phyloP scores from a whole-genome alignment of 2,329 filamentous ascomycete species.

The Pseudocercospora fijiensis region DNA sequence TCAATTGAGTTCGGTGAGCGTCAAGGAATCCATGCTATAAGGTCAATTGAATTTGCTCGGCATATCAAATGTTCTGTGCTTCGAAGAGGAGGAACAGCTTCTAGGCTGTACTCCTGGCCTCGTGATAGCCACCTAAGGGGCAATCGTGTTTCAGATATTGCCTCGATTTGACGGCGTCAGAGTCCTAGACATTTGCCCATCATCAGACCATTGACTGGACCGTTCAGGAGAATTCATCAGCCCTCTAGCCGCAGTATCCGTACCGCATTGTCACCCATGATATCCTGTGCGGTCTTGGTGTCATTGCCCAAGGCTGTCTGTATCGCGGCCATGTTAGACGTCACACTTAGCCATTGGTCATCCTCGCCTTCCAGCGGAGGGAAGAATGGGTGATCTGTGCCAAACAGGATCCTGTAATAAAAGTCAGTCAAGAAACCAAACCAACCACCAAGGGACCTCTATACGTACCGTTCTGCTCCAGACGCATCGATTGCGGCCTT shows the following conservation, averaged over 20 bases:
- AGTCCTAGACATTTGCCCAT: neutral
- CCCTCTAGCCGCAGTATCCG: conserved; percentile 46
- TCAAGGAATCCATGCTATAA: neutral
- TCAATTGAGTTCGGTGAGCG: neutral
- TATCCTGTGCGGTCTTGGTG: conserved; percentile 49
- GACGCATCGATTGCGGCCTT: conserved; percentile 67
- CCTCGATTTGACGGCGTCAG: neutral
- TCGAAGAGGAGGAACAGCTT: conserved; percentile 1
- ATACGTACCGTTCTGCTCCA: conserved; percentile 62
- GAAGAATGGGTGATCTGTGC: conserved; percentile 82
- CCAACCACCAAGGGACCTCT: neutral
- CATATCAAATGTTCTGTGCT: conserved; percentile 5
- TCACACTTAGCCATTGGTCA: conserved; percentile 69
- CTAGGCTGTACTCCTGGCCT: neutral
- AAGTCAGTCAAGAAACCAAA: neutral
- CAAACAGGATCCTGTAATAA: conserved; percentile 34
- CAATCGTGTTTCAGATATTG: neutral
- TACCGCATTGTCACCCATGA: conserved; percentile 62
- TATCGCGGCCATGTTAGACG: conserved; percentile 58
- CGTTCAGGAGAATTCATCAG: neutral
- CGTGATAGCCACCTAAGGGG: neutral
- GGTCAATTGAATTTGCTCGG: neutral
- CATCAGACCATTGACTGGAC: neutral
- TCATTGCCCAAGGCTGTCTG: conserved; percentile 51
- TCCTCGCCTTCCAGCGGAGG: conserved; percentile 67